phyloP scores from a whole-genome alignment of 768 basidiomycete genomes.

The Leccinum olivaceopallidum region DNA sequence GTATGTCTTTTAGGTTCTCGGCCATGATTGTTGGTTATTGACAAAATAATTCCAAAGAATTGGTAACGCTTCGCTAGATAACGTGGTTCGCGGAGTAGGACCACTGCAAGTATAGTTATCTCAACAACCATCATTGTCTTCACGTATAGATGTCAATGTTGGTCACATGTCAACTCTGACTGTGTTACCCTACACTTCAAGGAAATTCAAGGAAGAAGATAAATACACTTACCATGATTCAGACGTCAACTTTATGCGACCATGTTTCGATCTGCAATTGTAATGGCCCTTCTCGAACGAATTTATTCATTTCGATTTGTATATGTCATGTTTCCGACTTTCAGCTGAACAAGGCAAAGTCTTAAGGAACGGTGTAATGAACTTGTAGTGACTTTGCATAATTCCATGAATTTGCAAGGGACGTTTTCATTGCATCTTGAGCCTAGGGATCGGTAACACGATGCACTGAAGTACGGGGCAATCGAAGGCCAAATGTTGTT shows the following conservation, averaged over 20 bases:
- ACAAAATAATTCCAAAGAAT: slow-evolving; percentile 38
- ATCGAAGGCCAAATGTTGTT: not conserved
- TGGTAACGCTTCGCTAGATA: slow-evolving; percentile 54
- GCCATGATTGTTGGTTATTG: slow-evolving; percentile 11
- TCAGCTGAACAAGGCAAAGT: too few relatives aligned
- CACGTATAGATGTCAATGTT: not conserved
- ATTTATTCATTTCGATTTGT: not conserved
- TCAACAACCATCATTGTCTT: not conserved
- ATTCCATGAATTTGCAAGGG: too few relatives aligned
- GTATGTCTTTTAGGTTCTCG: slow-evolving; percentile 39
- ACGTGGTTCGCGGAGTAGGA: not conserved
- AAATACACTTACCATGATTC: not conserved
- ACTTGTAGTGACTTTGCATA: too few relatives aligned
- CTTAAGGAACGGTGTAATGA: too few relatives aligned
- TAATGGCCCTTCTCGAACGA: not conserved
- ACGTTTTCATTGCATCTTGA: too few relatives aligned
- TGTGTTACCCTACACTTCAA: not conserved
- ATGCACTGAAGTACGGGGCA: not conserved
- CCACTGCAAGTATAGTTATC: not conserved
- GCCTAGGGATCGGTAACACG: too few relatives aligned
- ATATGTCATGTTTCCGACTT: too few relatives aligned
- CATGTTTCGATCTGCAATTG: not conserved
- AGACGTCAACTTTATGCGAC: not conserved
- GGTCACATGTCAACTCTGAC: not conserved
- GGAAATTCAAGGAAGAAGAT: not conserved